Base-by-base conservation (phyloP, 768 basidiomycete species). In the Boletales sp. region DNA sequence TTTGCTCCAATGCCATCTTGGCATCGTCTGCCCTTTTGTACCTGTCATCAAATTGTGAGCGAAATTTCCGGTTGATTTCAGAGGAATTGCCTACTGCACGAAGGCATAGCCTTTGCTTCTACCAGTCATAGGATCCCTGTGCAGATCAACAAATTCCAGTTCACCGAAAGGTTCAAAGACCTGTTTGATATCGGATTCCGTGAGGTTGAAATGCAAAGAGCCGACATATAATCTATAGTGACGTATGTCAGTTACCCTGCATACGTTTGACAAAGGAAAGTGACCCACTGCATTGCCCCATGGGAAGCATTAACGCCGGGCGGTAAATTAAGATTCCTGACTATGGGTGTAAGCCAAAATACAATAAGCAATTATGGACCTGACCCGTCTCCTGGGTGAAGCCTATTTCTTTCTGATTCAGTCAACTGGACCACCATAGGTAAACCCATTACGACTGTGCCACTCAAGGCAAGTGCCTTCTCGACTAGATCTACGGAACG, bases 101-200 rank as follows among this genome's bases (percentile, higher is more conserved):
- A 98, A 99, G 13, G 92, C 93, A 69, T 95, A 97, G 34, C 97
- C 97, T 69, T 98, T 97, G 73, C 92, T 94, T 61, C 92, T 84
- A 35, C 94, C 94, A 44, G 94, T 94, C 81, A 83, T 84, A 4
- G 91, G 88, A 69, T 97, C 94, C 67, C 89, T 84, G 71, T 97
- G 97, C 63, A 98, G 81, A 78, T 99, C 95, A 67, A 99, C 94
- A 74, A 94, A 94, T 72, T 95, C 95, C 59, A 99, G 79, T 72
- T 94, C 90, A 61, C 97, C 97, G 69, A 98, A 99, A 10, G 95
- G 94, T 67, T 97, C 94, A 70, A 99, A 99, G 59, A 99, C 95
- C 82, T 97, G 94, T 72, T 87, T 90, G 74, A 99, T 88, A 75
- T 99, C 95, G 60, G 91, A 86, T 73, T 97, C 90, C 48, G 92